A percentile compares a stretch with the other conserved stretches of the same genome.
phyloP scores from a whole-genome alignment of 495 filamentous ascomycete species.

The Penicillium simplicissimum region DNA sequence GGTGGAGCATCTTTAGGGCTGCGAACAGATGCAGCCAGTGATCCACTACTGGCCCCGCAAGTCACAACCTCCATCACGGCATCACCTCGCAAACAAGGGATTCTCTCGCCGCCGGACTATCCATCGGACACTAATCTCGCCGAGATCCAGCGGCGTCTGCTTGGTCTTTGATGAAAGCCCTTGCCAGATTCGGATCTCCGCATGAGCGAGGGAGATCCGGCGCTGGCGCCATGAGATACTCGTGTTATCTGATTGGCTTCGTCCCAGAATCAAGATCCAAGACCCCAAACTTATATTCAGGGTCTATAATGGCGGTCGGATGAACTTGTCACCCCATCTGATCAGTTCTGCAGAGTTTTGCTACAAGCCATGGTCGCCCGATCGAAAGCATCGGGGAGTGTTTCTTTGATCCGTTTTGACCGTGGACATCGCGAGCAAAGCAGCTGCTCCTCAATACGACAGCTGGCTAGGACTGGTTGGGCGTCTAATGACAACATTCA shows the following conservation, averaged over 20 bases:
- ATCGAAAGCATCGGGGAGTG: not conserved
- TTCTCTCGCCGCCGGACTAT: not conserved
- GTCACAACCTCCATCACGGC: constrained; percentile 8
- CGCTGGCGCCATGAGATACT: constrained; percentile 4
- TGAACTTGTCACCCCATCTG: not conserved
- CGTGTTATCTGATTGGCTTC: constrained; percentile 10
- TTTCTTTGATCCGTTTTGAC: constrained; percentile 1
- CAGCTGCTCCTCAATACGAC: not conserved
- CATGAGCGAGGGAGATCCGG: constrained; percentile 7
- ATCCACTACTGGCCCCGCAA: not conserved
- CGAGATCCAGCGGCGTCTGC: constrained; percentile 4
- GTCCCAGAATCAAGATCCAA: constrained; percentile 7
- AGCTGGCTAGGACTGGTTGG: not conserved
- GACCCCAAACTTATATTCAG: constrained; percentile 6
- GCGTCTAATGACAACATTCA: not conserved
- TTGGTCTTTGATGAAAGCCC: constrained; percentile 8
- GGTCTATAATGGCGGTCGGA: constrained; percentile 10
- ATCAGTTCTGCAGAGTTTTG: not conserved
- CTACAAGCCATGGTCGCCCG: constrained; percentile 4
- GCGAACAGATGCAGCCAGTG: not conserved
- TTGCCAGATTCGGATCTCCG: constrained; percentile 6
- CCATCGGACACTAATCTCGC: constrained; percentile 14
- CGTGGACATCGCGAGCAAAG: not conserved
- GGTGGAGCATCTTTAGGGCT: constrained; percentile 6
- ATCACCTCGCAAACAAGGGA: constrained; percentile 5